Conservation (phyloP, 305 asterid species). For the Rubia tinctorum region DNA sequence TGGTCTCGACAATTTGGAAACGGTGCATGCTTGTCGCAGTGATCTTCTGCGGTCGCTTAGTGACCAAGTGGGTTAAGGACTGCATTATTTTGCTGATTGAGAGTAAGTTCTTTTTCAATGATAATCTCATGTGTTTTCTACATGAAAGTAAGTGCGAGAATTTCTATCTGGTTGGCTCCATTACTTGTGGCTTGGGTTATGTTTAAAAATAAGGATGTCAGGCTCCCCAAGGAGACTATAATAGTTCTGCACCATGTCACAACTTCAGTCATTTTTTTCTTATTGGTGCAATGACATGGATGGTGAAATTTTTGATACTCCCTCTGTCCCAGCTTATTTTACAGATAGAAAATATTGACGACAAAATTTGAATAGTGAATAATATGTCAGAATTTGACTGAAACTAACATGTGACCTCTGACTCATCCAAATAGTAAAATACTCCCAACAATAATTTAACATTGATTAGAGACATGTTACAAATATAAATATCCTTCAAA, state of each 20-base stretch:
- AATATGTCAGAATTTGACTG: too few relatives aligned
- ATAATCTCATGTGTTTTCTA: slow-evolving; percentile 59
- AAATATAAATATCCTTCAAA: too few relatives aligned
- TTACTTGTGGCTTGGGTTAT: slow-evolving; percentile 59
- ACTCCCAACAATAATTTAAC: too few relatives aligned
- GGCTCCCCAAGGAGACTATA: slow-evolving; percentile 26
- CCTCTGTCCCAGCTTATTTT: too few relatives aligned
- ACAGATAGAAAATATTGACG: too few relatives aligned
- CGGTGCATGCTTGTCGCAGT: slow-evolving; percentile 58
- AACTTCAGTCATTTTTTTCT: slow-evolving; percentile 50
- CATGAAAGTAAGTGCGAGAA: slow-evolving; percentile 49
- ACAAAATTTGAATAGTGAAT: too few relatives aligned
- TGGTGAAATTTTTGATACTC: slow-evolving; percentile 28
- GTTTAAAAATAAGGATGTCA: slow-evolving; percentile 38
- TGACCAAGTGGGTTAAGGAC: slow-evolving; percentile 55
- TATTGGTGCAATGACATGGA: slow-evolving; percentile 65
- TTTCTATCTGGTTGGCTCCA: slow-evolving; percentile 54
- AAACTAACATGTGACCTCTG: too few relatives aligned
- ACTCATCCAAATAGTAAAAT: too few relatives aligned
- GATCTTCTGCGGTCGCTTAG: slow-evolving; percentile 62
- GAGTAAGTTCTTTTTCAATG: slow-evolving; percentile 54
- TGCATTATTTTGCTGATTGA: slow-evolving; percentile 53
- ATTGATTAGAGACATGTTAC: too few relatives aligned
- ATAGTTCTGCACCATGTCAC: slow-evolving; percentile 43
- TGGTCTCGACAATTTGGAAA: slow-evolving; percentile 59